Evolutionary conservation across 768 basidiomycete species (phyloP).

Genomic region (Panaeolus cyanescens): DNA sequence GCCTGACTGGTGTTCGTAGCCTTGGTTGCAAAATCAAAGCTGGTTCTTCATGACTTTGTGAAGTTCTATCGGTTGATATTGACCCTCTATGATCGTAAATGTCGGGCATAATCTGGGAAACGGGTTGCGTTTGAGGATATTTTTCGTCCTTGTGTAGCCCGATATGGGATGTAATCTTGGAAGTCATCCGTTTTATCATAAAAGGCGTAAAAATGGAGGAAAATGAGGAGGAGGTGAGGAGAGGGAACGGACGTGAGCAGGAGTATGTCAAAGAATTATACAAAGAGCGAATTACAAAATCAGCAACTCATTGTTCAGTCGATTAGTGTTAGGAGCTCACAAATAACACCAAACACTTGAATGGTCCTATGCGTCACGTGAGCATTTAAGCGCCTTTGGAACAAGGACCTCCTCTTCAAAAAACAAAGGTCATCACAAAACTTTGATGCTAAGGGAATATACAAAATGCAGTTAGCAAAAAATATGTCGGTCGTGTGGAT

Average conservation of each 20-base stretch:
- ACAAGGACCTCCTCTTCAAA: not conserved
- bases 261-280: constrained; percentile 2
- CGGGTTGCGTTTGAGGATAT: not conserved
- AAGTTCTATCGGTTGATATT: constrained; percentile 70
- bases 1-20: constrained; percentile 32
- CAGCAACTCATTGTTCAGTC: not conserved
- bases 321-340: not conserved
- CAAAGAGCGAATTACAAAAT: not conserved
- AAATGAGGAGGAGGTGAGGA: constrained; percentile 5
- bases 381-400: not conserved
- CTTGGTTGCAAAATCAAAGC: constrained; percentile 18
- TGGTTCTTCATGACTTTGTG: constrained; percentile 32
- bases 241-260: not conserved
- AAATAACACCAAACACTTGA: not conserved
- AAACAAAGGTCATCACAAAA: not conserved
- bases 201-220: constrained; percentile 14
- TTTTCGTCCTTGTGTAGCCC: constrained; percentile 29
- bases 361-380: not conserved
- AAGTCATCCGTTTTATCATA: constrained; percentile 56
- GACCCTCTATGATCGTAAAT: constrained; percentile 63
- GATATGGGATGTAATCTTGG: constrained; percentile 43
- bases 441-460: not conserved
- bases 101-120: constrained; percentile 14
- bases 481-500: not conserved
- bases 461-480: not conserved